A percentile compares a stretch with the other conserved stretches of the same genome.
Conservation (phyloP, 1,284 basidiomycete genomes). For the Heterobasidion occidentale region DNA sequence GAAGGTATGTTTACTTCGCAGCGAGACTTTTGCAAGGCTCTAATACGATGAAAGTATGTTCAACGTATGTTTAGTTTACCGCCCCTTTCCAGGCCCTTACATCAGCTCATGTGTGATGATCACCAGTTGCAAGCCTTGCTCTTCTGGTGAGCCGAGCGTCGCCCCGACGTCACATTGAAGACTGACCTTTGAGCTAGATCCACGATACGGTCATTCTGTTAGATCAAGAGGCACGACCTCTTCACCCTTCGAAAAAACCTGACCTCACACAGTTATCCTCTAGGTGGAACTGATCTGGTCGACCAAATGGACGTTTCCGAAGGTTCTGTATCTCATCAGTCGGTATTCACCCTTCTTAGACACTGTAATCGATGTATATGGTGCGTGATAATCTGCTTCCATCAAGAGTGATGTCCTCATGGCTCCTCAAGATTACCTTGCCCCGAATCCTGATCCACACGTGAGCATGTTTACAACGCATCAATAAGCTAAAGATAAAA, state of each 20-base stretch:
- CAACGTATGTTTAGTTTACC: too few relatives aligned
- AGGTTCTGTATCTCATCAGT: background rate
- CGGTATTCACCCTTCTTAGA: background rate
- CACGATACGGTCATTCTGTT: background rate
- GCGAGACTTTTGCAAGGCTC: too few relatives aligned
- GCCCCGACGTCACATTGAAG: too few relatives aligned
- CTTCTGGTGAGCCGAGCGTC: too few relatives aligned
- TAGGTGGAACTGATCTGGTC: conserved; percentile 9
- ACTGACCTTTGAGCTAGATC: background rate
- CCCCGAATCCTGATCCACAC: background rate
- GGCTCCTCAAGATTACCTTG: background rate
- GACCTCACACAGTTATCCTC: background rate
- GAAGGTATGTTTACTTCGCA: too few relatives aligned
- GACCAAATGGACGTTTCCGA: background rate
- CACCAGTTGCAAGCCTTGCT: too few relatives aligned
- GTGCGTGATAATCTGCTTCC: background rate
- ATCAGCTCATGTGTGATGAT: too few relatives aligned
- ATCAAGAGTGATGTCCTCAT: background rate
- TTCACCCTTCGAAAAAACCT: background rate
- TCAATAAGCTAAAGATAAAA: background rate
- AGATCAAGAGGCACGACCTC: background rate
- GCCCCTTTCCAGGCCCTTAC: too few relatives aligned
- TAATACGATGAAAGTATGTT: too few relatives aligned
- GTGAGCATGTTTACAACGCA: background rate
- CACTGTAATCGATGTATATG: background rate